A percentile compares a stretch with the other conserved stretches of the same genome.
Conservation (phyloP, 2,329 filamentous ascomycete genomes). For the Emmonsiellopsis sp. region DNA sequence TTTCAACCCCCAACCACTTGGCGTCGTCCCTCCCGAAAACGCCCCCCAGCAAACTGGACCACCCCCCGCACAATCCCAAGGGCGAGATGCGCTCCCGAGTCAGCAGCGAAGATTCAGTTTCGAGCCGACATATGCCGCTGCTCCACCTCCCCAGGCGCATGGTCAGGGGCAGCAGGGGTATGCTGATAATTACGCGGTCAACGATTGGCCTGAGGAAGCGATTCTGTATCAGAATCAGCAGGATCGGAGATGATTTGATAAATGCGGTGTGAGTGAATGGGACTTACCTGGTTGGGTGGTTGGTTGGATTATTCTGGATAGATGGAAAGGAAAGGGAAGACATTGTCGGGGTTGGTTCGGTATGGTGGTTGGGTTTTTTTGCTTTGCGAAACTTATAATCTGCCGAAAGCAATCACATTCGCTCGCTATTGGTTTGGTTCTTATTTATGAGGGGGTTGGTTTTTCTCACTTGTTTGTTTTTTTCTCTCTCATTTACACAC, state of each 20-base stretch:
- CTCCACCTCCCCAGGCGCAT: neutral
- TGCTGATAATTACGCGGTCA: constrained; percentile 14
- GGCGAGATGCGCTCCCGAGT: constrained; percentile 23
- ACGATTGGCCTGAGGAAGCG: constrained; percentile 34
- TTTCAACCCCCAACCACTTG: constrained; percentile 7
- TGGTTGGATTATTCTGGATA: too few species aligned
- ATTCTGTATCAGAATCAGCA: constrained; percentile 27
- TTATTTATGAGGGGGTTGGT: too few species aligned
- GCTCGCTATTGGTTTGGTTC: too few species aligned
- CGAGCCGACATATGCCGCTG: constrained; percentile 3
- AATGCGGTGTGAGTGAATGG: neutral
- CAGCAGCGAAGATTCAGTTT: constrained; percentile 21
- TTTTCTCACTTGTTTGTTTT: too few species aligned
- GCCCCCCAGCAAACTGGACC: neutral
- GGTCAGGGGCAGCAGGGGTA: constrained; percentile 9
- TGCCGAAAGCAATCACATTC: too few species aligned
- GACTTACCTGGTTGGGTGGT: too few species aligned
- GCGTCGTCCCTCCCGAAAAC: constrained; percentile 4
- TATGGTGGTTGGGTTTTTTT: too few species aligned
- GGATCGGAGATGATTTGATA: neutral
- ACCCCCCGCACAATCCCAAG: constrained; percentile 11
- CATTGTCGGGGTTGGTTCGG: too few species aligned
- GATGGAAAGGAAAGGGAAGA: too few species aligned
- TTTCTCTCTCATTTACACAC: too few species aligned
- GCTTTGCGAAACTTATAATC: too few species aligned